phyloP scores from a whole-genome alignment of 164 flowering plant genomes.

The Stephania cephalantha region DNA sequence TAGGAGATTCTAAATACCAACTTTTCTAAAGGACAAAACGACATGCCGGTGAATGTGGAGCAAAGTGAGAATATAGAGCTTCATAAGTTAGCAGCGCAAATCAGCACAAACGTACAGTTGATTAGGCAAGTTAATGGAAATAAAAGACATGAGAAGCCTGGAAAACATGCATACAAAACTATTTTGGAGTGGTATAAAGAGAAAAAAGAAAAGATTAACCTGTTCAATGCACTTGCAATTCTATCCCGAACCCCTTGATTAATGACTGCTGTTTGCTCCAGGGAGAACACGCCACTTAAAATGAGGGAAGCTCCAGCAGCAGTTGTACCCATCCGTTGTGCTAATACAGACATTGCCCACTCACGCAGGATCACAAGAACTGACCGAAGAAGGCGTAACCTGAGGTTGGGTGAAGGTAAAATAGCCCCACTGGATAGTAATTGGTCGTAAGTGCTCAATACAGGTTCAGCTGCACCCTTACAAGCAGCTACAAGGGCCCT shows the following conservation, averaged over 20 bases:
- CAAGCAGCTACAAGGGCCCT: conserved; percentile 94
- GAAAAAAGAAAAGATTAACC: conserved; percentile 36
- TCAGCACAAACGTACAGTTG: neutral
- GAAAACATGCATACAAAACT: neutral
- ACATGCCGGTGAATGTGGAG: neutral
- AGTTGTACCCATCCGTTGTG: conserved; percentile 77
- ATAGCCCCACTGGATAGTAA: conserved; percentile 77
- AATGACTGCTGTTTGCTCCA: conserved; percentile 38
- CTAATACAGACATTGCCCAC: conserved; percentile 80
- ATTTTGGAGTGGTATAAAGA: neutral
- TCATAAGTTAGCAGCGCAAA: neutral
- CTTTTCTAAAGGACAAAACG: neutral
- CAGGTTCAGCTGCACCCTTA: conserved; percentile 86
- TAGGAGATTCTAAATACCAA: neutral
- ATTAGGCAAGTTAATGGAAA: neutral
- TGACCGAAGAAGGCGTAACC: conserved; percentile 76
- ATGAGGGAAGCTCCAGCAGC: conserved; percentile 62
- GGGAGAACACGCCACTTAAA: conserved; percentile 49
- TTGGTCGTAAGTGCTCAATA: conserved; percentile 74
- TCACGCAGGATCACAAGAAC: conserved; percentile 83
- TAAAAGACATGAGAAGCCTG: neutral
- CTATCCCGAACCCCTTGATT: conserved; percentile 85
- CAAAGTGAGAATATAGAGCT: too few species aligned
- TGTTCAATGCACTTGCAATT: conserved; percentile 87
- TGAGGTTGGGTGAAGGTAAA: conserved; percentile 65